Conservation (phyloP, 768 basidiomycete species). For the Suillus clintonianus region DNA sequence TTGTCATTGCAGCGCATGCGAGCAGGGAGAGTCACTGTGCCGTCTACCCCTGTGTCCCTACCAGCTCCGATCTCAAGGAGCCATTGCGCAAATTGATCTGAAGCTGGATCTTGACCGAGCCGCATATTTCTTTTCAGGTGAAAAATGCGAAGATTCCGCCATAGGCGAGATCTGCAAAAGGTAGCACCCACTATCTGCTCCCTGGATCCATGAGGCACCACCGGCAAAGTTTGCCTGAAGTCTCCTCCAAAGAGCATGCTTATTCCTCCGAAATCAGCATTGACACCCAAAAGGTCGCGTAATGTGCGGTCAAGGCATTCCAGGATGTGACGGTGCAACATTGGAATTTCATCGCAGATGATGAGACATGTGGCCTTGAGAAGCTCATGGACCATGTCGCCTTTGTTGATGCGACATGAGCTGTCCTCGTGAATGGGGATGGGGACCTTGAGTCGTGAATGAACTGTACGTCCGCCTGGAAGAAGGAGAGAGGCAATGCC, state of each 20-base stretch:
- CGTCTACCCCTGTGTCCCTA: constrained; percentile 13
- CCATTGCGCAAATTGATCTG: constrained; percentile 37
- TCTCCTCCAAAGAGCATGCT: constrained; percentile 51
- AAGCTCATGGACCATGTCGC: too few species aligned
- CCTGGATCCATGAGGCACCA: constrained; percentile 38
- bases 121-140: constrained; percentile 44
- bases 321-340: constrained; percentile 36
- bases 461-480: constrained; percentile 44
- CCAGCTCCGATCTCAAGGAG: constrained; percentile 41
- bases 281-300: constrained; percentile 30
- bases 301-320: constrained; percentile 45
- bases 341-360: constrained; percentile 4
- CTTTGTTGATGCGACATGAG: constrained; percentile 29
- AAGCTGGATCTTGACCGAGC: constrained; percentile 30
- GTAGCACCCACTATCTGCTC: constrained; percentile 40
- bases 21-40: constrained; percentile 24
- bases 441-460: constrained; percentile 51
- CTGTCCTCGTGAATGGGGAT: constrained; percentile 32
- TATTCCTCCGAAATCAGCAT: constrained; percentile 44
- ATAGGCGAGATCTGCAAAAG: constrained; percentile 39
- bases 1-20: constrained; percentile 21
- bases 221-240: constrained; percentile 48
- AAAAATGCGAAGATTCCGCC: constrained; percentile 35
- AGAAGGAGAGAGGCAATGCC: constrained; percentile 49
- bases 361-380: too few species aligned